Conservation (phyloP, 345 rosid genomes). For the Combretum micranthum region DNA sequence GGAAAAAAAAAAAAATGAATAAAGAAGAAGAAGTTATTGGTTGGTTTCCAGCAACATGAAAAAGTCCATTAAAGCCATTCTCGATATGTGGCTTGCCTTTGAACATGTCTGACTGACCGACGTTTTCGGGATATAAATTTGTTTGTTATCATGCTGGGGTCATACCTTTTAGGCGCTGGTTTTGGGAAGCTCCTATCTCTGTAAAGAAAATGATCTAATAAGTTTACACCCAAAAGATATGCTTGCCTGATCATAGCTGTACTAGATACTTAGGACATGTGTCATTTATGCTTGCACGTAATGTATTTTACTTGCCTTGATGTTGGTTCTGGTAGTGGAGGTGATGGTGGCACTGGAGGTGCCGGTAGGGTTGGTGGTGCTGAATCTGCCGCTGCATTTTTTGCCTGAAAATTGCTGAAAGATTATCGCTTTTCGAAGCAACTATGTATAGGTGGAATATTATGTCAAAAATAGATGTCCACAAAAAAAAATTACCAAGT, state of each 20-base stretch:
- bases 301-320: background rate
- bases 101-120: background rate
- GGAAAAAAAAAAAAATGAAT: no score
- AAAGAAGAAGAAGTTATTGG: no score
- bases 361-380: constrained; percentile 7
- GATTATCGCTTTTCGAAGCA: no score
- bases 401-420: constrained; percentile 31
- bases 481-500: constrained; percentile 41
- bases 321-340: constrained; percentile 6
- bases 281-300: no score
- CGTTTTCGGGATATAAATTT: background rate
- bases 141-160: no score
- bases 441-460: background rate
- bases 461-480: background rate
- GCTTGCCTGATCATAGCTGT: no score
- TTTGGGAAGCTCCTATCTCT: background rate
- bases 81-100: no score
- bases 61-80: no score
- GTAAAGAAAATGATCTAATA: background rate
- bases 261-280: no score
- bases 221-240: no score
- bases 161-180: constrained; percentile 1
- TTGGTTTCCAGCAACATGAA: no score
- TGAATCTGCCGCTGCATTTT: constrained; percentile 27
- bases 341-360: constrained; percentile 9